Evolutionary conservation across 176 grass and related monocot genomes (phyloP).

Genomic region (Bothriochloa decipiens): DNA sequence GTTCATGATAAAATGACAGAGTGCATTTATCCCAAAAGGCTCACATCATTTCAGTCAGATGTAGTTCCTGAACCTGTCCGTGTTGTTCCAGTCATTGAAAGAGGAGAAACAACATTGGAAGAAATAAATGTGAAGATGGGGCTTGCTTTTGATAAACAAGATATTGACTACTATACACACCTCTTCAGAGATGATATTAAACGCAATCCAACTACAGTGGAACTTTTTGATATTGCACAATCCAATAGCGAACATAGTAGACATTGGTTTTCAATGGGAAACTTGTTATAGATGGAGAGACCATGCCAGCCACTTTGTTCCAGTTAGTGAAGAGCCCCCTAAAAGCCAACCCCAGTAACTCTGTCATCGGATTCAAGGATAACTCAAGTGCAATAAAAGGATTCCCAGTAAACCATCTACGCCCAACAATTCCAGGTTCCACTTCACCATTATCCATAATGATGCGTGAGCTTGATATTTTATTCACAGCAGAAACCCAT

Average conservation of each 20-base stretch:
- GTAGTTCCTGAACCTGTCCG: slow-evolving; percentile 61
- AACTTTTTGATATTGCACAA: slow-evolving; percentile 85
- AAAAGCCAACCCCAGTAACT: slow-evolving; percentile 79
- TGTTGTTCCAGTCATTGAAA: slow-evolving; percentile 67
- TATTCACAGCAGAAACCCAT: slow-evolving; percentile 90
- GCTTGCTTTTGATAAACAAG: slow-evolving; percentile 87
- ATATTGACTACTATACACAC: slow-evolving; percentile 75
- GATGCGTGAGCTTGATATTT: slow-evolving; percentile 65
- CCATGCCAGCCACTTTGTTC: slow-evolving; percentile 69
- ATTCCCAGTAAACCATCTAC: slow-evolving; percentile 59
- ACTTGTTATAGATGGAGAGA: slow-evolving; percentile 70
- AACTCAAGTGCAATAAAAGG: slow-evolving; percentile 89
- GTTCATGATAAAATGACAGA: slow-evolving; percentile 93
- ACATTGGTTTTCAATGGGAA: slow-evolving; percentile 89
- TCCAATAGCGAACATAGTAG: slow-evolving; percentile 86
- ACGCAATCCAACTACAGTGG: slow-evolving; percentile 76
- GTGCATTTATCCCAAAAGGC: slow-evolving; percentile 67
- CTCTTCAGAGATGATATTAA: slow-evolving; percentile 87
- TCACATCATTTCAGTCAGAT: slow-evolving; percentile 59
- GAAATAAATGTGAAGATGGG: slow-evolving; percentile 90
- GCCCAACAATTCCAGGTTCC: slow-evolving; percentile 50
- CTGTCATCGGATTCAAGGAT: slow-evolving; percentile 85
- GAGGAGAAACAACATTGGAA: slow-evolving; percentile 68
- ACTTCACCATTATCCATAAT: slow-evolving; percentile 52
- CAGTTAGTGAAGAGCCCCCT: slow-evolving; percentile 79